Percentiles rank a stretch among this genome's conserved stretches.
phyloP scores from a whole-genome alignment of 2,329 filamentous ascomycete genomes.

The Aspergillus viridinutans region DNA sequence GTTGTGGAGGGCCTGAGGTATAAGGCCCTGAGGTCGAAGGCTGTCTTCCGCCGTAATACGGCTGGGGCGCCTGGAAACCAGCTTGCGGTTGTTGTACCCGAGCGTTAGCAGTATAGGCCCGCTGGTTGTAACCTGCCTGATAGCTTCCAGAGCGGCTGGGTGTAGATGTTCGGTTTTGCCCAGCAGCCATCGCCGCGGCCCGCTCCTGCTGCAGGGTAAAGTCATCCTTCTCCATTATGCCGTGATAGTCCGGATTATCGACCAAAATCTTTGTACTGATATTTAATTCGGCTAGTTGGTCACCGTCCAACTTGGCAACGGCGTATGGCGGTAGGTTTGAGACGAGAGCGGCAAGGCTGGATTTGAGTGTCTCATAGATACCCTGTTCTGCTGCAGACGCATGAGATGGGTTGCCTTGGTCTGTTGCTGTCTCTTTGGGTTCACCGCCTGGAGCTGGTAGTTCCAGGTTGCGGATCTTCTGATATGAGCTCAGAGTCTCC shows the following conservation, averaged over 20 bases:
- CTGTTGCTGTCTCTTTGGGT: conserved; percentile 19
- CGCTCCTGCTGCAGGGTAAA: conserved; percentile 50
- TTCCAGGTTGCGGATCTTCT: conserved; percentile 54
- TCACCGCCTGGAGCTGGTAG: conserved; percentile 25
- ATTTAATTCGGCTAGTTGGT: conserved; percentile 76
- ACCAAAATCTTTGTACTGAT: conserved; percentile 76
- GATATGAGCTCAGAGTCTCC: conserved; percentile 59
- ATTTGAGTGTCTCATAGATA: conserved; percentile 69
- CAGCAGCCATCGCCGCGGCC: conserved; percentile 26
- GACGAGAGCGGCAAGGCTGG: conserved; percentile 69
- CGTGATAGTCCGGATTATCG: conserved; percentile 67
- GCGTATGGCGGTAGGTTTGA: conserved; percentile 76
- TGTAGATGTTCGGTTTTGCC: conserved; percentile 31
- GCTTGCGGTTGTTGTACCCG: conserved; percentile 24
- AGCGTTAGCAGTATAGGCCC: conserved; percentile 27
- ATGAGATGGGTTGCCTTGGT: conserved; percentile 42
- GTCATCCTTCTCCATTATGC: conserved; percentile 81
- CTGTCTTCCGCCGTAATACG: conserved; percentile 29
- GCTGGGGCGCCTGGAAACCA: conserved; percentile 27
- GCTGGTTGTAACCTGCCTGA: conserved; percentile 33
- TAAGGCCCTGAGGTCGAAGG: conserved; percentile 29
- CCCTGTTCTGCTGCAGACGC: conserved; percentile 55
- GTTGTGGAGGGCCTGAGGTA: conserved; percentile 28
- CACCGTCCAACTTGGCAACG: conserved; percentile 79
- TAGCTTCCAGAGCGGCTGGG: conserved; percentile 30